Percentiles rank a stretch among this genome's conserved stretches.
phyloP scores from a whole-genome alignment of 257 asterid species.

The Plantago major region DNA sequence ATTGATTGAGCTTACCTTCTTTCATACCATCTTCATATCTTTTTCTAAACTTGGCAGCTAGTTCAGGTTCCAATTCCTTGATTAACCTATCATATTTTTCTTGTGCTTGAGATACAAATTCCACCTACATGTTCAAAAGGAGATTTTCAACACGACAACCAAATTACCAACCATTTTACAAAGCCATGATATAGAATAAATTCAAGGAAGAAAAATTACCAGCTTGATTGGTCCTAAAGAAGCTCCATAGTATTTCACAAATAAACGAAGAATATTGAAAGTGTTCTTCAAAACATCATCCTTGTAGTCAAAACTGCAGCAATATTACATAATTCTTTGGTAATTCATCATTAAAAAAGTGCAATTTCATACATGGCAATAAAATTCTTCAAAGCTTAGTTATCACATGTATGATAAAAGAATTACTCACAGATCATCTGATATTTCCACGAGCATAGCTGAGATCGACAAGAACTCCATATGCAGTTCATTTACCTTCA shows the following conservation, averaged over 20 bases:
- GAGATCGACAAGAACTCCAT: slow-evolving; percentile 87
- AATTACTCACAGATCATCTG: slow-evolving; percentile 84
- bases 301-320: too few relatives aligned
- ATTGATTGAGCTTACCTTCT: slow-evolving; percentile 48
- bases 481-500: slow-evolving; percentile 78
- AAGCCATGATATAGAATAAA: too few relatives aligned
- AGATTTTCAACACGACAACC: too few relatives aligned
- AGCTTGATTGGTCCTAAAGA: slow-evolving; percentile 69
- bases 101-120: slow-evolving; percentile 66
- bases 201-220: slow-evolving; percentile 26
- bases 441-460: slow-evolving; percentile 86
- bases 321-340: too few relatives aligned
- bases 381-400: too few relatives aligned
- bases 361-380: too few relatives aligned
- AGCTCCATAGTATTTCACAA: slow-evolving; percentile 67
- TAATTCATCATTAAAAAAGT: too few relatives aligned
- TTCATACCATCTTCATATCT: slow-evolving; percentile 91
- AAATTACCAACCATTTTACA: too few relatives aligned
- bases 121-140: slow-evolving; percentile 37
- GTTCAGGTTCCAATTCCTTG: slow-evolving; percentile 52
- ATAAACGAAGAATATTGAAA: slow-evolving; percentile 88
- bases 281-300: slow-evolving; percentile 48
- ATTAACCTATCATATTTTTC: slow-evolving; percentile 52
- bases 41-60: slow-evolving; percentile 46
- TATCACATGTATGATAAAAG: slow-evolving; percentile 11